A percentile compares a stretch with the other conserved stretches of the same genome.
phyloP scores from a whole-genome alignment of 2,329 filamentous ascomycete species.

The Aciculosporium take region DNA sequence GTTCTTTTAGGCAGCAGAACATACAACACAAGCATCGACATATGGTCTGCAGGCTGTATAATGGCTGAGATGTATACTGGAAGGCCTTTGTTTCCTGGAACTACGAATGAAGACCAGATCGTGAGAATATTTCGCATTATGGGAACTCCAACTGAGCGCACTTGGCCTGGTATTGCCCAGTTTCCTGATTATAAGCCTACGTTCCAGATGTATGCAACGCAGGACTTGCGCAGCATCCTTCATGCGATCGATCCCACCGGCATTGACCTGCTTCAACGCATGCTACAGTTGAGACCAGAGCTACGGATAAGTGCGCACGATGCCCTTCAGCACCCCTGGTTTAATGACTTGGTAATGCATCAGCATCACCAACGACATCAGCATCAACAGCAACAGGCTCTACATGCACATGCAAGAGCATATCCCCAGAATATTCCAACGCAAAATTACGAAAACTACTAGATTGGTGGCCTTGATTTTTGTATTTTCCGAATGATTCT shows the following conservation, averaged over 20 bases:
- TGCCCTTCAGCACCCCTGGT: slow-evolving; percentile 85
- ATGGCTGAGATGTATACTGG: slow-evolving; percentile 99
- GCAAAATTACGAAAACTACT: slow-evolving; percentile 24
- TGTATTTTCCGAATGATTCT: not conserved
- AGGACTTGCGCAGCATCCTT: slow-evolving; percentile 74
- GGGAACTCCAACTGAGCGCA: slow-evolving; percentile 90
- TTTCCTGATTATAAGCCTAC: slow-evolving; percentile 97
- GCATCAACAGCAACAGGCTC: slow-evolving; percentile 16
- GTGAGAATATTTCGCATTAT: slow-evolving; percentile 96
- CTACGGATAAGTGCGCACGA: slow-evolving; percentile 78
- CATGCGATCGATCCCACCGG: slow-evolving; percentile 81
- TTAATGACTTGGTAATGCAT: slow-evolving; percentile 54
- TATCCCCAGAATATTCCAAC: slow-evolving; percentile 26
- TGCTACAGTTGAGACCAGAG: slow-evolving; percentile 88
- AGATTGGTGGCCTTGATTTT: slow-evolving; percentile 6
- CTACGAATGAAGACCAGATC: slow-evolving; percentile 95
- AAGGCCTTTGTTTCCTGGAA: slow-evolving; percentile 87
- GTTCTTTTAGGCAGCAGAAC: slow-evolving; percentile 86
- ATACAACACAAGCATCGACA: slow-evolving; percentile 99
- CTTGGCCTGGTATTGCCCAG: slow-evolving; percentile 88
- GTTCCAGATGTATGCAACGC: slow-evolving; percentile 87
- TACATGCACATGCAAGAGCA: slow-evolving; percentile 28
- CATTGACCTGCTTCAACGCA: slow-evolving; percentile 72
- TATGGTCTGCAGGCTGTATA: slow-evolving; percentile 98
- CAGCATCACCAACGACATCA: slow-evolving; percentile 32